A percentile compares a stretch with the other conserved stretches of the same genome.
phyloP scores from a whole-genome alignment of 768 basidiomycete genomes.

The Podaxis sp. region DNA sequence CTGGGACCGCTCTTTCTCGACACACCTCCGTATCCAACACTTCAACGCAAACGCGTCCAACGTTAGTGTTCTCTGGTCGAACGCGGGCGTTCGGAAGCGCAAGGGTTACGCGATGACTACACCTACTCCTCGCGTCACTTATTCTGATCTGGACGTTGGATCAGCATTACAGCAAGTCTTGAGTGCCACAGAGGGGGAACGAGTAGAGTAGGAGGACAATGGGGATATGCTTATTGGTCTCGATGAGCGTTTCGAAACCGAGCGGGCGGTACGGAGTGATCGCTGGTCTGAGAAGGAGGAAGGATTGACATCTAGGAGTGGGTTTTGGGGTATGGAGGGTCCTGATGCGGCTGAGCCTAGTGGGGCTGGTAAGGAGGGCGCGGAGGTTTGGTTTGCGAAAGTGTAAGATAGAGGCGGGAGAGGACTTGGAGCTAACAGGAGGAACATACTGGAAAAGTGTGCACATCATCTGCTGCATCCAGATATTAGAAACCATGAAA shows the following conservation, averaged over 20 bases:
- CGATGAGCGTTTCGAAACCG: conserved; percentile 36
- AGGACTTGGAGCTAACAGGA: not conserved
- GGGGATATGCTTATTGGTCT: conserved; percentile 36
- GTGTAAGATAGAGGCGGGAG: not conserved
- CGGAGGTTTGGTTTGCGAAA: conserved; percentile 39
- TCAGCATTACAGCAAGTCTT: too few relatives aligned
- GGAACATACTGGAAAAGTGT: conserved; percentile 25
- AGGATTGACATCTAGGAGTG: conserved; percentile 38
- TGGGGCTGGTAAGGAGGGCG: conserved; percentile 32
- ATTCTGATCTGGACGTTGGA: not conserved
- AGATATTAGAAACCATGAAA: conserved; percentile 41
- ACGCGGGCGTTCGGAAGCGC: conserved; percentile 26
- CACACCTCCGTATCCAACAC: conserved; percentile 36
- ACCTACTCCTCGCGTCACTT: too few relatives aligned
- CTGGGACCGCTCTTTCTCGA: conserved; percentile 34
- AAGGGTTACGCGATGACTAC: conserved; percentile 22
- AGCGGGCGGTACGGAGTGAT: conserved; percentile 32
- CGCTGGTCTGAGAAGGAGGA: conserved; percentile 21
- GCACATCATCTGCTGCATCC: conserved; percentile 52
- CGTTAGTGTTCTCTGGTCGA: conserved; percentile 36
- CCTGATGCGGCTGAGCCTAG: conserved; percentile 28
- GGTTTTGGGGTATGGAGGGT: conserved; percentile 42
- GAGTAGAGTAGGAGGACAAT: conserved; percentile 15
- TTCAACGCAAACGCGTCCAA: conserved; percentile 40
- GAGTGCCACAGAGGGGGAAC: not conserved